Base-by-base conservation (phyloP, 2,329 filamentous ascomycete species). In the Aspergillus fructus region DNA sequence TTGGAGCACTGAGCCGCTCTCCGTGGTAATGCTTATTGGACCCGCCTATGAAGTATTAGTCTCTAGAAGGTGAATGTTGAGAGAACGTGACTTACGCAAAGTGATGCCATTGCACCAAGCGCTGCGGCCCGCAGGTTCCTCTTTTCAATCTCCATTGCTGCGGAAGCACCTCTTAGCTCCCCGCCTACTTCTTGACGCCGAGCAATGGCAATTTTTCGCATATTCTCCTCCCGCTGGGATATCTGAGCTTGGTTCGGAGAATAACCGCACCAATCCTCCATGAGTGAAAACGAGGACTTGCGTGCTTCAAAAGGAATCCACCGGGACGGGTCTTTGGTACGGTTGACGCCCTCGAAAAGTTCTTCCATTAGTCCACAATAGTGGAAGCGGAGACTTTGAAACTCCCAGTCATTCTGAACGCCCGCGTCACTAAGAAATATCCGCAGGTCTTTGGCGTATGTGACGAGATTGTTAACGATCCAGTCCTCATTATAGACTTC, bases 221-320 rank as follows among this genome's bases (percentile, higher is more conserved):
- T 96, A 37, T 85, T 89, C 60, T 96, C 89, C 74, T 97, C 93
- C 60, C 91, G 84, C 57, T 88, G 87, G 5, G 88, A 85, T 41
- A 96, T 90, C 62, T 96, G 90, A 13, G 79, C 81, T 70, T 96
- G 91, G 62, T 97, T 96, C 0, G 93, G 91, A 7, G 93, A 96
- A 72, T 96, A 97, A 2, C 94, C 94, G 71, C 94, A 99, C 96
- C 96, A 99, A 63, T 97, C 93, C 74, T 99, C 94, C 93, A 99
- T 97, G 48, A 99, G 78, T 0, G 93, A 88, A 70, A 99, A 99
- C 0, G 93, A 90, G 5, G 94, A 97, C 71, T 97, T 96, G 41
- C 96, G 84, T 12, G 93, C 91, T 72, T 99, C 94, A 68, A 99
- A 99, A 0, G 94, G 93, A 85, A 99, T 94, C 93, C 94, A 99